Evolutionary conservation across 768 basidiomycete species (phyloP), one percentile per base, ranked within the genome.

Genomic region (Tulasnella sp.): DNA sequence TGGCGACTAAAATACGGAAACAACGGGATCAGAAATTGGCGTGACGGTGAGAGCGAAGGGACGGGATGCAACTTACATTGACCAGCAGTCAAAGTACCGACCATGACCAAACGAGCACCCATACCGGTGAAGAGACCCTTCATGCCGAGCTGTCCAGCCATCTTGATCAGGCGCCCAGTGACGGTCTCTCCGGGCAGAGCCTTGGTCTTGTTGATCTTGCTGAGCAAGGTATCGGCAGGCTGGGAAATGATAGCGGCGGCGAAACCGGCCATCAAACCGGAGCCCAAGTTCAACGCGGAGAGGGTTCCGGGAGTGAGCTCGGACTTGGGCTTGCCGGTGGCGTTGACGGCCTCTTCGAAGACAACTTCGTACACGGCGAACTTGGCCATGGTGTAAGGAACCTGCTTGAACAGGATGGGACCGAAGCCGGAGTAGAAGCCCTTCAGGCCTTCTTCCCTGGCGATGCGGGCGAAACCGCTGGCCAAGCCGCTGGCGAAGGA

Each of bases 361-460:
- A 70, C 72, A 66, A 74, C 36, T 81, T 95, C 93, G 80, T 89
- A 95, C 87, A 92, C 94, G 88, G 87, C 93, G 88, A 97, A 97
- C 83, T 97, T 97, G 84, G 94, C 95, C 94, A 97, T 95, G 78
- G 95, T 97, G 86, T 97, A 97, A 69, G 95, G 95, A 78, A 96
- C 94, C 90, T 96, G 80, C 69, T 82, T 82, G 81, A 82, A 82
- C 71, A 82, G 75, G 78, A 82, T 82, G 64, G 81, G 81, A 75
- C 80, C 81, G 78, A 81, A 82, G 77, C 79, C 82, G 69, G 82
- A 81, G 80, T 82, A 82, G 81, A 82, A 82, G 52, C 80, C 81
- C 52, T 65, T 78, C 44, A 81, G 66, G 77, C 81, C 81, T 75
- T 82, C 81, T 76, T 82, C 81, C 62, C 78, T 73, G 26, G 78